A percentile compares a stretch with the other conserved stretches of the same genome.
phyloP scores from a whole-genome alignment of 257 asterid genomes.

The Salvia hispanica region DNA sequence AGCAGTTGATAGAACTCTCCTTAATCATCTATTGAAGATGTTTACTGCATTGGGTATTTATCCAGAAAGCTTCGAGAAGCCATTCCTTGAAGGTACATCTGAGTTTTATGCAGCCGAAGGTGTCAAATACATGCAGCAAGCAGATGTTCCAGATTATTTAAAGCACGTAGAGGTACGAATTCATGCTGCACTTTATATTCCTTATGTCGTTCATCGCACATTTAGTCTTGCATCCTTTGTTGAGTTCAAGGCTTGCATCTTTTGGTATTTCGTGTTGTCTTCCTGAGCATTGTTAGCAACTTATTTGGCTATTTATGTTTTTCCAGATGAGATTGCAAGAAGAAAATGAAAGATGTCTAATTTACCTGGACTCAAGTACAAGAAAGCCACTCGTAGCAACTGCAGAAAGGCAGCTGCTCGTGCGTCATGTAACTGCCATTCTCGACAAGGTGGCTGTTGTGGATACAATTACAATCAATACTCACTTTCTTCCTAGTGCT shows the following conservation, averaged over 20 bases:
- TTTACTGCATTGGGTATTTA: constrained; percentile 95
- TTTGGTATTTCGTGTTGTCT: constrained; percentile 7
- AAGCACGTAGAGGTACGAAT: constrained; percentile 85
- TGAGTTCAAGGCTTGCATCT: background rate
- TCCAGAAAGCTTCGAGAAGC: constrained; percentile 93
- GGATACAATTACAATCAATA: background rate
- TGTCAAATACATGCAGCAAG: constrained; percentile 90
- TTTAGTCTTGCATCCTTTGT: constrained; percentile 1
- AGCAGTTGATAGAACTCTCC: constrained; percentile 93
- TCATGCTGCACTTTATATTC: constrained; percentile 24
- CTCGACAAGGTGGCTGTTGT: constrained; percentile 75
- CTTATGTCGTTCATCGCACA: background rate
- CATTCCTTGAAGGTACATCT: constrained; percentile 88
- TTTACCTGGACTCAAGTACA: constrained; percentile 76
- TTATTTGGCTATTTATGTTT: constrained; percentile 22
- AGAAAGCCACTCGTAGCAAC: constrained; percentile 85
- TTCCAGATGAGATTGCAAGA: constrained; percentile 91
- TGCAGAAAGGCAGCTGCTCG: constrained; percentile 83
- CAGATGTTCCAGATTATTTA: constrained; percentile 91
- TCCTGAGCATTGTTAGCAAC: background rate
- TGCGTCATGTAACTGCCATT: constrained; percentile 76
- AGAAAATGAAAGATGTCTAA: constrained; percentile 90
- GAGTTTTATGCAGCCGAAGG: constrained; percentile 98
- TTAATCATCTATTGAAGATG: constrained; percentile 98
- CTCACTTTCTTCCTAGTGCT: constrained; percentile 20